Conservation (phyloP, 176 grass and related monocot species). For the Melocanna baccifera region DNA sequence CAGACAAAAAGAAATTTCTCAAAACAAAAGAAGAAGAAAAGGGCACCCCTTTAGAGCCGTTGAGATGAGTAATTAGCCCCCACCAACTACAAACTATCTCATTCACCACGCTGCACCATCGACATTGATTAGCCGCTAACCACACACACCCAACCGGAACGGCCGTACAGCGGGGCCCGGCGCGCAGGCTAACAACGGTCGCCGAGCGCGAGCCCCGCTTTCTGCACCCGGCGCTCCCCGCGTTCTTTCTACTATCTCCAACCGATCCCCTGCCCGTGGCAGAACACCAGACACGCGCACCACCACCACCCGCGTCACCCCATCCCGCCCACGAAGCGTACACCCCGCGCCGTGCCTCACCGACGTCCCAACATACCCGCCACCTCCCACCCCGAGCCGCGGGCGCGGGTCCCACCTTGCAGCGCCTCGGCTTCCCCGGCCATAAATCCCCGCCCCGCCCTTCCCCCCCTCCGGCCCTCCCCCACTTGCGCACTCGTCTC, state of each 20-base stretch:
- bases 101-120: background rate
- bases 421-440: background rate
- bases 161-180: background rate
- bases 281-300: background rate
- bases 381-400: background rate
- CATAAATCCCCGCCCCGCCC: slow-evolving; percentile 20
- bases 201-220: background rate
- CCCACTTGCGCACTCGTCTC: no score
- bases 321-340: background rate
- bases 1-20: background rate
- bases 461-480: background rate
- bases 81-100: background rate
- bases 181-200: slow-evolving; percentile 41
- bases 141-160: background rate
- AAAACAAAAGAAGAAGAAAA: background rate
- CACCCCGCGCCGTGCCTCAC: background rate
- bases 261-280: background rate
- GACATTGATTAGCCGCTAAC: slow-evolving; percentile 28
- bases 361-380: background rate
- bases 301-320: background rate
- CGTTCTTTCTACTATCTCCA: background rate
- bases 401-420: background rate
- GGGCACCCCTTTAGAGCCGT: slow-evolving; percentile 24
- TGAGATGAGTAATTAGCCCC: background rate
- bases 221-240: background rate